Evolutionary conservation across 208 protist species (phyloP).

Genomic region (Strigomonas culicis): DNA sequence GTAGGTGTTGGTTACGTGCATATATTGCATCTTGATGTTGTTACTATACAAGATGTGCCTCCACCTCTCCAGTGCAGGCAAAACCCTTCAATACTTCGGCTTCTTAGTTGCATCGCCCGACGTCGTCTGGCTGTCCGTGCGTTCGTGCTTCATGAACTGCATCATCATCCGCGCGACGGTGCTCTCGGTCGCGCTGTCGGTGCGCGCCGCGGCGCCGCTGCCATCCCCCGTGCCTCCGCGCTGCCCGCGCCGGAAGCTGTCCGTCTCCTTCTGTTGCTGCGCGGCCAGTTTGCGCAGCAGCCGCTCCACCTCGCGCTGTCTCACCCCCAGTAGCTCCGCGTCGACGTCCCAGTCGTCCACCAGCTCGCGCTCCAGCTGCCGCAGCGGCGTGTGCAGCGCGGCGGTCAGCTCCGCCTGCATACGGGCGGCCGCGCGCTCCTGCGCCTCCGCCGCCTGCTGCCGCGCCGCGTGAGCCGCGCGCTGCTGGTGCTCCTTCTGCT

Average conservation of each 20-base stretch:
- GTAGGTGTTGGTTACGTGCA: too few relatives aligned
- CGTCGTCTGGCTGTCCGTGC: background rate
- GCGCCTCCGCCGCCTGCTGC: conserved; percentile 27
- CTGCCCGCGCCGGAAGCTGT: too few relatives aligned
- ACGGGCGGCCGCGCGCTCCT: conserved; percentile 34
- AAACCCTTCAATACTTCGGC: too few relatives aligned
- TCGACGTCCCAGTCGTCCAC: conserved; percentile 77
- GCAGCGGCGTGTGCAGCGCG: conserved; percentile 52
- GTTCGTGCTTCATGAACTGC: too few relatives aligned
- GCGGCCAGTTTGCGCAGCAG: conserved; percentile 40
- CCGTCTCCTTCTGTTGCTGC: too few relatives aligned
- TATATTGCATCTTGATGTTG: too few relatives aligned
- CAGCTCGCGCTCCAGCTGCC: conserved; percentile 58
- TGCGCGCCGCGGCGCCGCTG: too few relatives aligned
- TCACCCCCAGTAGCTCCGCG: conserved; percentile 60
- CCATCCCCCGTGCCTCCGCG: too few relatives aligned
- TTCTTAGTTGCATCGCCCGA: background rate
- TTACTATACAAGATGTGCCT: too few relatives aligned
- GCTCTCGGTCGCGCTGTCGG: background rate
- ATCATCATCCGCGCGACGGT: too few relatives aligned
- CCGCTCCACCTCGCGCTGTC: conserved; percentile 40
- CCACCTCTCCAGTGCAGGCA: too few relatives aligned
- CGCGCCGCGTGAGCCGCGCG: conserved; percentile 23
- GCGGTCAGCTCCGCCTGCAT: conserved; percentile 62
- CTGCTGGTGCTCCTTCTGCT: conserved; percentile 38